These are phyloP conservation scores for Bretschneidera sinensis DNA, from an alignment of 345 rosid species.

Conservation along the genomic window DNA sequence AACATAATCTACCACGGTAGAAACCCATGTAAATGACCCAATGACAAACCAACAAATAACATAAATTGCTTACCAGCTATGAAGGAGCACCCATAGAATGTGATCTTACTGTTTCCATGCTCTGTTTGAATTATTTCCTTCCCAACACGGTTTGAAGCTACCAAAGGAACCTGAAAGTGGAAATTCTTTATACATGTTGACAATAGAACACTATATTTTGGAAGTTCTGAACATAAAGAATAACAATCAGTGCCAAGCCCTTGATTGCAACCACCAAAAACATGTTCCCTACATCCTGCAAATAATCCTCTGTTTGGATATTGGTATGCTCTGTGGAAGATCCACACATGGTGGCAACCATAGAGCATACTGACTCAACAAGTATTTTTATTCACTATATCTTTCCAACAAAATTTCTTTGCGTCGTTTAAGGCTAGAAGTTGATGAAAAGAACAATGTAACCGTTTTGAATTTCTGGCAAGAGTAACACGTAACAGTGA, in stretches of 20 bases:
- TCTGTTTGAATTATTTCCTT: conserved; percentile 74
- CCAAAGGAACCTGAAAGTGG: conserved; percentile 60
- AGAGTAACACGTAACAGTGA: neutral
- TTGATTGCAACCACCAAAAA: neutral
- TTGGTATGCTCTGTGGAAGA: no score
- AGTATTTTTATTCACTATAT: no score
- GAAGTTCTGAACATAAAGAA: neutral
- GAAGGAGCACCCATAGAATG: conserved; percentile 82
- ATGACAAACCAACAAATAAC: neutral
- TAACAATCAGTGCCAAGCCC: neutral
- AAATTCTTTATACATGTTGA: neutral
- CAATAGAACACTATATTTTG: no score
- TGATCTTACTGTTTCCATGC: conserved; percentile 77
- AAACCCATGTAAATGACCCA: conserved; percentile 1
- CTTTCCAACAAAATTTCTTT: neutral
- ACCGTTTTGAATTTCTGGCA: neutral
- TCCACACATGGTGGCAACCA: no score
- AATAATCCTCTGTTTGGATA: no score
- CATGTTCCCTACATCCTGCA: neutral
- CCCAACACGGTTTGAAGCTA: conserved; percentile 82
- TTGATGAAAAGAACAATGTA: neutral
- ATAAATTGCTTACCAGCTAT: conserved; percentile 51
- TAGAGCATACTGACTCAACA: no score
- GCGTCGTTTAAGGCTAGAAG: neutral
- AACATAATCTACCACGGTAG: neutral